Evolutionary conservation across 148 eudicot species (phyloP).

Genomic region (Tetragonia tetragonoides): DNA sequence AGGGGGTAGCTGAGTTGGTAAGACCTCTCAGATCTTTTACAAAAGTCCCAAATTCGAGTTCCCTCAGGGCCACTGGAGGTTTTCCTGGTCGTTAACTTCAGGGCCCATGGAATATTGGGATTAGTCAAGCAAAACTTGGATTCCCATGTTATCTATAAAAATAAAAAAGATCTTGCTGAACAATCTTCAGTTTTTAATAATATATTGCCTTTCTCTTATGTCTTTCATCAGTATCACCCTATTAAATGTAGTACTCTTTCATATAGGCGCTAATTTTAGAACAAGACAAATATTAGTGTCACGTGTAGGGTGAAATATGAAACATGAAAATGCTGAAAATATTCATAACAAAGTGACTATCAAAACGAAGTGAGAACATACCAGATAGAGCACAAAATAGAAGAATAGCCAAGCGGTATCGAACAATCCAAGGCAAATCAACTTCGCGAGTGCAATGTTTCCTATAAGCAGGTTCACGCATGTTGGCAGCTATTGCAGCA

Average conservation of each 20-base stretch:
- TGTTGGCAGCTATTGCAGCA: conserved; percentile 11
- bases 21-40: too few relatives aligned
- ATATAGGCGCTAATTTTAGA: neutral
- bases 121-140: too few relatives aligned
- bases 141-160: too few relatives aligned
- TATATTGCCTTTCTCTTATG: neutral
- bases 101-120: too few relatives aligned
- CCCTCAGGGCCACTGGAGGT: too few relatives aligned
- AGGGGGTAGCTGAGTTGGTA: too few relatives aligned
- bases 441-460: conserved; percentile 60
- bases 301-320: neutral
- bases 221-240: neutral
- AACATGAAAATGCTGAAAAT: neutral
- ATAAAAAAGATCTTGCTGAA: too few relatives aligned
- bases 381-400: conserved; percentile 39
- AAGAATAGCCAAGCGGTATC: conserved; percentile 51
- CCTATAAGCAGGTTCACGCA: conserved; percentile 20
- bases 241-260: neutral
- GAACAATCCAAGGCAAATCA: conserved; percentile 52
- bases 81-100: too few relatives aligned
- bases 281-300: neutral
- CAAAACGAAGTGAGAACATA: conserved; percentile 23
- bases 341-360: neutral
- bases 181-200: too few relatives aligned
- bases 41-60: too few relatives aligned